These are phyloP conservation scores for Neohortaea acidophila DNA, from an alignment of 495 filamentous ascomycete genomes.

Conservation along the genomic window DNA sequence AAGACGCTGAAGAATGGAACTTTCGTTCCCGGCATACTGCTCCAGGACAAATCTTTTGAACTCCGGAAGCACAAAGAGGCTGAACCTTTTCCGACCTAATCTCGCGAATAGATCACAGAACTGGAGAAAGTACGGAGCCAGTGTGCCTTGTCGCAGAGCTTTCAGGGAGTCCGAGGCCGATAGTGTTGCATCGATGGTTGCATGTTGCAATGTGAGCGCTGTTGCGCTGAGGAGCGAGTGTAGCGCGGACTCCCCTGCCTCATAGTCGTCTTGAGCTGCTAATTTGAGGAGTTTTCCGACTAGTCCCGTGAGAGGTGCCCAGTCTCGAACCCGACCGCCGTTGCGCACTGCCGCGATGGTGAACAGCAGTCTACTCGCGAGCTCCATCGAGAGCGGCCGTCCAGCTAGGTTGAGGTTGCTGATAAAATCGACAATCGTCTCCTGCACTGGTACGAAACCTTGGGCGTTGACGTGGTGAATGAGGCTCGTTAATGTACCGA, in stretches of 20 bases:
- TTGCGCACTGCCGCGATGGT: conserved; percentile 57
- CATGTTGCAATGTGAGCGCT: conserved; percentile 54
- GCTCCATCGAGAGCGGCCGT: conserved; percentile 4
- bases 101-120: conserved; percentile 71
- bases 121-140: conserved; percentile 55
- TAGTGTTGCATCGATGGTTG: conserved; percentile 63
- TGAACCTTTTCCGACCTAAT: conserved; percentile 59
- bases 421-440: conserved; percentile 1
- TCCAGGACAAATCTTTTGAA: conserved; percentile 63
- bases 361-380: conserved; percentile 50
- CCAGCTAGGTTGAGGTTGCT: background rate
- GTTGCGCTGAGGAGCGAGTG: conserved; percentile 29
- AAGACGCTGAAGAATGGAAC: conserved; percentile 46
- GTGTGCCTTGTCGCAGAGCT: conserved; percentile 43
- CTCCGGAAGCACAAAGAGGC: conserved; percentile 56
- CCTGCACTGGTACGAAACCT: conserved; percentile 46
- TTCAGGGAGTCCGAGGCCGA: conserved; percentile 44
- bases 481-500: conserved; percentile 58
- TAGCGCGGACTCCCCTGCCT: too few relatives aligned
- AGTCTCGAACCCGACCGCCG: conserved; percentile 56
- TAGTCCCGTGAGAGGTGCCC: conserved; percentile 43
- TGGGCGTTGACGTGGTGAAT: conserved; percentile 68
- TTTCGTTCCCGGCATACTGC: conserved; percentile 45
- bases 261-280: conserved; percentile 7
- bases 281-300: background rate